phyloP scores from a whole-genome alignment of 148 eudicot species.

The Rhododendron henanense region DNA sequence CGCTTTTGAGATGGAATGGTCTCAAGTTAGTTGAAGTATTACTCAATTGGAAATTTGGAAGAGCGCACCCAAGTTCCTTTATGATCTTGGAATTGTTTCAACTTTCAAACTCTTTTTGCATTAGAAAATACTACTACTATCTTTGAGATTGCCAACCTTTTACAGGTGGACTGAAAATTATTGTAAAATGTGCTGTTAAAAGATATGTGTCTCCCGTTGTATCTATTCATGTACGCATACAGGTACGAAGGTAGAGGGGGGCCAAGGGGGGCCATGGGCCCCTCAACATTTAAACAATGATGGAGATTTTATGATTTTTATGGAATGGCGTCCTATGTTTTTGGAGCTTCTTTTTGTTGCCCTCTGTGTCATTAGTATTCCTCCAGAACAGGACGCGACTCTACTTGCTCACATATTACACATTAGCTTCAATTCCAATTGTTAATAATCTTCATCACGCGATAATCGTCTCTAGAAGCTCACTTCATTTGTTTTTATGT shows the following conservation, averaged over 20 bases:
- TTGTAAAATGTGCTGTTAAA: background rate
- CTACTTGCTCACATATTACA: background rate
- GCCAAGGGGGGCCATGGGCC: background rate
- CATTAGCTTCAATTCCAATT: background rate
- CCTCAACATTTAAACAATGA: background rate
- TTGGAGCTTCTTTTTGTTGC: background rate
- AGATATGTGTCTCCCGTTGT: background rate
- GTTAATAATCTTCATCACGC: background rate
- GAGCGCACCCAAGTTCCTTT: background rate
- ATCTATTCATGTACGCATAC: background rate
- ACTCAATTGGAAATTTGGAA: background rate
- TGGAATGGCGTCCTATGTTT: background rate
- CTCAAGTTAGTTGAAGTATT: background rate
- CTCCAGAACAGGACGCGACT: background rate
- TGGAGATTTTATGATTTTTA: background rate
- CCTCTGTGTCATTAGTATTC: background rate
- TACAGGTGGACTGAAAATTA: background rate
- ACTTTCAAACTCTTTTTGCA: background rate
- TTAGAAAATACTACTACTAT: background rate
- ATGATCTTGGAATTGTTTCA: background rate
- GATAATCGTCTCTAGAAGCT: background rate
- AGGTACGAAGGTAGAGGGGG: background rate
- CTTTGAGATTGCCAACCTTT: background rate
- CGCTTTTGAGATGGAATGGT: background rate
- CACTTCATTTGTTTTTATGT: background rate